A percentile compares a stretch with the other conserved stretches of the same genome.
phyloP scores from a whole-genome alignment of 2,329 filamentous ascomycete genomes.

The Sphaceloma murrayae region DNA sequence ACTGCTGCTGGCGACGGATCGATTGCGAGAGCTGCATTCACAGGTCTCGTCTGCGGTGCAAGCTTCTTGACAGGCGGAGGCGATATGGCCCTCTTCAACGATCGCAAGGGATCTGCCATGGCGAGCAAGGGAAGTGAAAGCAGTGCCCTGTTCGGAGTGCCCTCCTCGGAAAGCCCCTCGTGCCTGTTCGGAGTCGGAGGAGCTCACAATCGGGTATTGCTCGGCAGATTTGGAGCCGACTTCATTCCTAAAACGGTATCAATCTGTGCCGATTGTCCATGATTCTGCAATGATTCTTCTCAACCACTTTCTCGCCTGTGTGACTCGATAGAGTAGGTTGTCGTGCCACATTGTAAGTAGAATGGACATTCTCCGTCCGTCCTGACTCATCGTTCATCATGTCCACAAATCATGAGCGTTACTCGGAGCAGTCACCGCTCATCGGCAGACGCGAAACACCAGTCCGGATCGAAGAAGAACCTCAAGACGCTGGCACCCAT shows the following conservation, averaged over 20 bases:
- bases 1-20: conserved; percentile 34
- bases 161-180: too few relatives aligned
- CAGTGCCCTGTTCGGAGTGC: too few relatives aligned
- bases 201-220: too few relatives aligned
- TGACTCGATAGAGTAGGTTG: neutral
- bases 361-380: too few relatives aligned
- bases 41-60: neutral
- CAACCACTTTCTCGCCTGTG: neutral
- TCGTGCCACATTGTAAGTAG: neutral
- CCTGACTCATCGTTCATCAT: too few relatives aligned
- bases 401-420: too few relatives aligned
- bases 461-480: neutral
- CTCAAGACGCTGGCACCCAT: neutral
- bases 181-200: too few relatives aligned
- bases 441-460: neutral
- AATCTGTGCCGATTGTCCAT: conserved; percentile 4
- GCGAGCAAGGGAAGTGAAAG: too few relatives aligned
- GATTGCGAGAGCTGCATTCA: neutral
- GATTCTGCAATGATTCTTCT: neutral
- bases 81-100: conserved; percentile 21
- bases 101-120: conserved; percentile 9
- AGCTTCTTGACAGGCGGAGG: conserved; percentile 24
- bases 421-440: conserved; percentile 2
- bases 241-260: conserved; percentile 3
- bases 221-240: conserved; percentile 3